Conservation (phyloP, 768 basidiomycete genomes). For the Agrocybe pediades region DNA sequence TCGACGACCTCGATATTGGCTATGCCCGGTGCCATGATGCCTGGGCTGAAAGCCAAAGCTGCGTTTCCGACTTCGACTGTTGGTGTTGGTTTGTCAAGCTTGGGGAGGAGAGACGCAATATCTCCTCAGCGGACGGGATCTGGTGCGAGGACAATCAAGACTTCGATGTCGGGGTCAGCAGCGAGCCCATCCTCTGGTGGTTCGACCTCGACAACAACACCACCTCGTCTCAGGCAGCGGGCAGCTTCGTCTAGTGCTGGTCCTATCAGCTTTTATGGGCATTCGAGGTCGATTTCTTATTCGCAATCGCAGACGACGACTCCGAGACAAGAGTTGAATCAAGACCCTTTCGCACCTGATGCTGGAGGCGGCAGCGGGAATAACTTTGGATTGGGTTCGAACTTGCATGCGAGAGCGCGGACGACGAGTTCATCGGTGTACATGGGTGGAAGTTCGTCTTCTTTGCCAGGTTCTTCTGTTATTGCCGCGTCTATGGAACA, state of each 20-base stretch:
- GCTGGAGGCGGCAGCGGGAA: too few species aligned
- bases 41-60: not conserved
- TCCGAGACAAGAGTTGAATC: too few species aligned
- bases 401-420: constrained; percentile 32
- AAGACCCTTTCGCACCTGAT: too few species aligned
- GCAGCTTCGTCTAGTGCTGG: constrained; percentile 33
- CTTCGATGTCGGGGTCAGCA: not conserved
- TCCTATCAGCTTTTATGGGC: constrained; percentile 4
- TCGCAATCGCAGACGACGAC: constrained; percentile 4
- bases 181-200: not conserved
- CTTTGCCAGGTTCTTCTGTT: not conserved
- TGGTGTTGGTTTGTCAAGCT: not conserved
- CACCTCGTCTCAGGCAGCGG: constrained; percentile 29
- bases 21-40: constrained; percentile 26
- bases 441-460: not conserved
- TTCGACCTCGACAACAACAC: not conserved
- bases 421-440: constrained; percentile 57
- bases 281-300: constrained; percentile 3
- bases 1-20: constrained; percentile 8
- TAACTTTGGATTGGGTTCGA: not conserved
- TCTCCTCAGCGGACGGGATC: not conserved
- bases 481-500: constrained; percentile 38
- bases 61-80: not conserved
- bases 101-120: not conserved
- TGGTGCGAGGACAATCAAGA: constrained; percentile 5